Conservation (phyloP, 2,329 filamentous ascomycete species). For the Xenoacremonium recifei region DNA sequence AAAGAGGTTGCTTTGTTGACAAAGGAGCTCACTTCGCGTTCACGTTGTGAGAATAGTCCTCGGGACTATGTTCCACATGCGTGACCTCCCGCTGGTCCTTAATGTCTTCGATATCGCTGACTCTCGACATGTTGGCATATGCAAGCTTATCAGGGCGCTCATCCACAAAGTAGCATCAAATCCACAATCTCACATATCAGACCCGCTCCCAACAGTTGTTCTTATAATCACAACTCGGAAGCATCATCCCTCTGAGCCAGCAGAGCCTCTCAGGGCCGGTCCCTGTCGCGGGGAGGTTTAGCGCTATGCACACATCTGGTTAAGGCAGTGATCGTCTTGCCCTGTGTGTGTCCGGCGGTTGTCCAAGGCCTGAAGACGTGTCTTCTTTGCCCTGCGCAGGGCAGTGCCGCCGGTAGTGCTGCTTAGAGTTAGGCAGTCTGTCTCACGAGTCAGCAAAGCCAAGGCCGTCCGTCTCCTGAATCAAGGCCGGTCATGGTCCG, state of each 20-base stretch:
- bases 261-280: no score
- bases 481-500: no score
- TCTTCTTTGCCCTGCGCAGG: neutral
- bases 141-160: no score
- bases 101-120: constrained; percentile 21
- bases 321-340: neutral
- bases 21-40: constrained; percentile 30
- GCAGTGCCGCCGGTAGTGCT: neutral
- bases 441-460: neutral
- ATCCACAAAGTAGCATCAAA: no score
- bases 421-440: neutral
- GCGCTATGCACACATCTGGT: no score
- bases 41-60: constrained; percentile 29
- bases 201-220: no score
- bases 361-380: neutral
- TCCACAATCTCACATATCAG: no score
- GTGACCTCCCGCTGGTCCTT: constrained; percentile 12
- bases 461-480: no score
- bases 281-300: no score
- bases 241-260: no score
- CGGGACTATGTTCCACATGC: constrained; percentile 13
- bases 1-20: neutral
- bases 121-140: constrained; percentile 1
- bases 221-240: no score
- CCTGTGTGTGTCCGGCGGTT: neutral